Conservation (phyloP, 441 rosid species). For the Syzygium syzygioides region DNA sequence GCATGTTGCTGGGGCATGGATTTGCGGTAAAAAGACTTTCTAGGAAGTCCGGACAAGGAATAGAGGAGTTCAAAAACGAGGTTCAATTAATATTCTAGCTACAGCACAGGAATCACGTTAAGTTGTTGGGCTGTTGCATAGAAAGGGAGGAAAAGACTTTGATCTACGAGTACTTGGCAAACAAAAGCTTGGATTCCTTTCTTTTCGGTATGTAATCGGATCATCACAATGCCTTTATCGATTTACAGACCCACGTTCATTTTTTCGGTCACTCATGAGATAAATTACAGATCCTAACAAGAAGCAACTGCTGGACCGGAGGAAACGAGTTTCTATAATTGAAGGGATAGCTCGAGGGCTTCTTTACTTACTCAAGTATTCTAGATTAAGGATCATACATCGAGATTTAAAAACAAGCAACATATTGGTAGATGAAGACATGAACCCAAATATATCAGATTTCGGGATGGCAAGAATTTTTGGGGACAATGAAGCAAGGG, state of each 20-base stretch:
- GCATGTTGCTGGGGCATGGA: background rate
- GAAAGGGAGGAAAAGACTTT: background rate
- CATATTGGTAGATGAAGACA: background rate
- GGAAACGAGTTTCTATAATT: background rate
- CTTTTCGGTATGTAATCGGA: background rate
- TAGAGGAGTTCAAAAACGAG: slow-evolving; percentile 2
- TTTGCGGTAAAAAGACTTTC: slow-evolving; percentile 1
- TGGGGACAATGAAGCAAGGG: background rate
- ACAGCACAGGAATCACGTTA: background rate
- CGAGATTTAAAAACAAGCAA: background rate
- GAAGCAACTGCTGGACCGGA: background rate
- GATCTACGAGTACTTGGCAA: background rate
- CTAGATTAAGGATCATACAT: background rate
- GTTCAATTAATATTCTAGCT: background rate
- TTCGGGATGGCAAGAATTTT: background rate
- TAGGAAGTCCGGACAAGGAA: background rate
- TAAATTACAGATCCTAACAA: background rate
- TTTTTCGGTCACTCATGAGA: background rate
- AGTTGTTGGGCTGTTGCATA: background rate
- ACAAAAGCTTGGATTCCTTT: slow-evolving; percentile 2
- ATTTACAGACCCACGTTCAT: background rate
- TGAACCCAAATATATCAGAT: background rate
- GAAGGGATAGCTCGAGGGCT: slow-evolving; percentile 3
- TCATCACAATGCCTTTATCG: background rate
- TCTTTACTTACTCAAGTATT: background rate